A percentile compares a stretch with the other conserved stretches of the same genome.
Conservation (phyloP, 805 yeast species). For the Kodamaea fukazawae region DNA sequence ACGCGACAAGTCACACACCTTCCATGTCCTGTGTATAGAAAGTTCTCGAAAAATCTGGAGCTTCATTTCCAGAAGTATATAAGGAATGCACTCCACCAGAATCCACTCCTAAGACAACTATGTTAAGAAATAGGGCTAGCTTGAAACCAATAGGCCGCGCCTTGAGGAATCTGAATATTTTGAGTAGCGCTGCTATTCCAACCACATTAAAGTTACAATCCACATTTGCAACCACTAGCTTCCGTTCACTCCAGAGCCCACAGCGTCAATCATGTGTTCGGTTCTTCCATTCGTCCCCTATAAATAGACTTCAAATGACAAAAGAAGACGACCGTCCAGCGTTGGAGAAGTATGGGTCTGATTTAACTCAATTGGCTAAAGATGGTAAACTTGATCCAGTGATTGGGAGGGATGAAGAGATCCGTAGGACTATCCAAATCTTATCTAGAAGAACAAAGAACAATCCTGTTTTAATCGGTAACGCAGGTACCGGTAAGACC, state of each 20-base stretch:
- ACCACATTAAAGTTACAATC: not conserved
- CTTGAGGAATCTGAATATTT: too few relatives aligned
- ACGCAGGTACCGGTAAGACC: constrained; percentile 98
- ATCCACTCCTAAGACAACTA: not conserved
- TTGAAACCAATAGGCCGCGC: too few relatives aligned
- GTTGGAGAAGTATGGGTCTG: constrained; percentile 78
- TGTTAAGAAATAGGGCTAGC: too few relatives aligned
- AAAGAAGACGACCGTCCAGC: constrained; percentile 62
- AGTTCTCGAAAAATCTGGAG: not conserved
- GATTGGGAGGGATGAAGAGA: constrained; percentile 95
- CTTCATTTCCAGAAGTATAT: not conserved
- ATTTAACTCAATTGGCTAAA: constrained; percentile 79
- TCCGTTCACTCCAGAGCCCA: not conserved
- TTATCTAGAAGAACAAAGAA: constrained; percentile 90
- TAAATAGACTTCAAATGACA: constrained; percentile 34
- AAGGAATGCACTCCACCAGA: not conserved
- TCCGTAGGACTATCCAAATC: constrained; percentile 87
- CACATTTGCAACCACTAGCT: not conserved
- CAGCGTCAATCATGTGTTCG: constrained; percentile 7
- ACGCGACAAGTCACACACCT: too few relatives aligned
- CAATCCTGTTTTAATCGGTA: constrained; percentile 91
- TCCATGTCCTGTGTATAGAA: not conserved
- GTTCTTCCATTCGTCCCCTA: constrained; percentile 21
- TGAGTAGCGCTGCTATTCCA: not conserved
- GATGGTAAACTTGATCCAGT: constrained; percentile 95